Percentiles rank a stretch among this genome's conserved stretches.
Conservation (phyloP, 805 yeast genomes). For the Candida gorgasii region DNA sequence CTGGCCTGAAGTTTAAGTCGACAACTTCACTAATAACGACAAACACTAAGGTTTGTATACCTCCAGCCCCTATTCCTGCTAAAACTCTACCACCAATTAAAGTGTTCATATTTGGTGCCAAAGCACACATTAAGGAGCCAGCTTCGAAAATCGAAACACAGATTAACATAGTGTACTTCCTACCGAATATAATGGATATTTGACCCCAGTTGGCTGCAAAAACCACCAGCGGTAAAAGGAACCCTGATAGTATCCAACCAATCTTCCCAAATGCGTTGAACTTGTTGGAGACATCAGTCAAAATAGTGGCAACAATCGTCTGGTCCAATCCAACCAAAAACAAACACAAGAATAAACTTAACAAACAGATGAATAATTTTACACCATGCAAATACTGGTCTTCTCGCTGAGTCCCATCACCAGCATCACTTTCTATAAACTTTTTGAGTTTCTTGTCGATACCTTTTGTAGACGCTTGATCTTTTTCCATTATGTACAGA, state of each 20-base stretch:
- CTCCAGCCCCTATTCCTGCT: constrained; percentile 42
- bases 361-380: constrained; percentile 25
- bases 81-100: constrained; percentile 43
- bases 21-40: constrained; percentile 33
- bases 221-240: constrained; percentile 33
- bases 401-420: constrained; percentile 42
- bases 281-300: constrained; percentile 36
- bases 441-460: constrained; percentile 9
- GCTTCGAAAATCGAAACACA: constrained; percentile 16
- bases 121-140: constrained; percentile 39
- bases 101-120: constrained; percentile 34
- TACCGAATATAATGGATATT: constrained; percentile 36
- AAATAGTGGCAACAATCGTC: constrained; percentile 37
- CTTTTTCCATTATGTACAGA: too few relatives aligned
- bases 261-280: constrained; percentile 33
- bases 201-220: constrained; percentile 40
- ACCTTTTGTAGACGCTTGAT: not conserved
- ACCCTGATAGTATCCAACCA: constrained; percentile 42
- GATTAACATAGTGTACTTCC: constrained; percentile 26
- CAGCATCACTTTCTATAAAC: constrained; percentile 42
- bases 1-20: constrained; percentile 34
- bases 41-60: constrained; percentile 30
- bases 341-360: constrained; percentile 29
- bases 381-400: constrained; percentile 37
- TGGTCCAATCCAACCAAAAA: constrained; percentile 41